Evolutionary conservation across 805 yeast genomes (phyloP), one percentile per base, ranked within the genome.

Genomic region (Teunomyces barrocoloradensis): DNA sequence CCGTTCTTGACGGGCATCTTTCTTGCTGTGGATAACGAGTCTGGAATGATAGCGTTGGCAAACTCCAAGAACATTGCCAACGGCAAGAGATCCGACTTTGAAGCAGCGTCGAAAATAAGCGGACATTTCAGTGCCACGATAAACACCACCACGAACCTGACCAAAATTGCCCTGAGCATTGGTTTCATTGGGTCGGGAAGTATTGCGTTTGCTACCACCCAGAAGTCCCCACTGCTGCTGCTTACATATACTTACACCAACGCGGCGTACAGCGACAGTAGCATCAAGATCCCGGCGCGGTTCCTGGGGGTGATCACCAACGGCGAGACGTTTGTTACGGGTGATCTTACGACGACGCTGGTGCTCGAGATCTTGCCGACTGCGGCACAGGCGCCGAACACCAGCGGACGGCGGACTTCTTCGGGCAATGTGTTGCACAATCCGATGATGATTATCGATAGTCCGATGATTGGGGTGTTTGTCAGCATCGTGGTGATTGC

Each of bases 11-110:
- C 69, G 44, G 68, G 73, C 41, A 64, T 76, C 6, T 85, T 79
- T 57, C 49, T 85, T 33, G 91, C 84, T 0, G 82, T 84, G 33
- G 89, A 86, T 61, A 73, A 80, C 51, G 89, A 76, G 12, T 79
- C 79, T 15, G 61, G 69, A 21, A 66, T 67, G 18, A 58, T 85
- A 23, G 94, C 85, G 0, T 43, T 86, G 43, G 87, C 82, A 0
- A 74, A 75, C 41, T 71, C 84, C 2, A 69, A 70, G 9, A 45
- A 52, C 20, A 21, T 62, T 11, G 44, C 25, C 27, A 27, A 27
- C 25, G 30, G 21, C 20, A 6, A 12, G 15, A 12, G 40, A 5
- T 13, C 17, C 28, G 40, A 37, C 40, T 12, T 37, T 12, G 40
- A 30, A 28, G 27, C 43, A 13, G 23, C n/a, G 38, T 51, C 40